A percentile compares a stretch with the other conserved stretches of the same genome.
These are phyloP conservation scores for Calocybe gambosa DNA, from an alignment of 1,284 basidiomycete genomes.

Conservation along the genomic window DNA sequence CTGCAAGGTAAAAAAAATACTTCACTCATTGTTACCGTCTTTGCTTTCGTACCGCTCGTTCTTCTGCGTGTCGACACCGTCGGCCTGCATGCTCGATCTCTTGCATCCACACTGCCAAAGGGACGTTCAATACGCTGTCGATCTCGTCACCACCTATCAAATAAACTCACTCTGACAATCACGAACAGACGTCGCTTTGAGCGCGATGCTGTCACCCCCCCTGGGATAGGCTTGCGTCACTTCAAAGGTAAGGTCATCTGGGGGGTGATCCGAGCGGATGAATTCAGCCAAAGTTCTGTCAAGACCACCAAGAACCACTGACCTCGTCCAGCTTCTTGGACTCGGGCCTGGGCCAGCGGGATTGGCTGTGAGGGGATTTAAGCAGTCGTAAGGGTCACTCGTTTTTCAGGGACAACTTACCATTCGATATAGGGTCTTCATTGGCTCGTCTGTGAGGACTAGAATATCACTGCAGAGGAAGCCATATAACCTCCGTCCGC, in stretches of 20 bases:
- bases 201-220: slow-evolving; percentile 64
- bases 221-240: slow-evolving; percentile 63
- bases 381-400: slow-evolving; percentile 1
- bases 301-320: slow-evolving; percentile 9
- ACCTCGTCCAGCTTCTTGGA: slow-evolving; percentile 51
- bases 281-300: slow-evolving; percentile 2
- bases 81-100: slow-evolving; percentile 30
- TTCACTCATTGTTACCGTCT: slow-evolving; percentile 7
- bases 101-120: slow-evolving; percentile 30
- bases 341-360: slow-evolving; percentile 58
- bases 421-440: slow-evolving; percentile 73
- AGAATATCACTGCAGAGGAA: slow-evolving; percentile 80
- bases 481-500: slow-evolving; percentile 71
- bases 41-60: slow-evolving; percentile 25
- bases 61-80: slow-evolving; percentile 31
- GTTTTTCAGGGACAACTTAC: slow-evolving; percentile 34
- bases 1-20: background rate
- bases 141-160: background rate
- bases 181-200: slow-evolving; percentile 54
- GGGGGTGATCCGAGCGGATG: slow-evolving; percentile 2
- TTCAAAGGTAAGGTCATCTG: slow-evolving; percentile 64
- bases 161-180: slow-evolving; percentile 52
- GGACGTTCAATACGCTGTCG: background rate
- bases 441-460: slow-evolving; percentile 66
- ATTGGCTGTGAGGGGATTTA: slow-evolving; percentile 46